Conservation (phyloP, 371 early-diverging fungal genomes). For the Mucor plumbeus region DNA sequence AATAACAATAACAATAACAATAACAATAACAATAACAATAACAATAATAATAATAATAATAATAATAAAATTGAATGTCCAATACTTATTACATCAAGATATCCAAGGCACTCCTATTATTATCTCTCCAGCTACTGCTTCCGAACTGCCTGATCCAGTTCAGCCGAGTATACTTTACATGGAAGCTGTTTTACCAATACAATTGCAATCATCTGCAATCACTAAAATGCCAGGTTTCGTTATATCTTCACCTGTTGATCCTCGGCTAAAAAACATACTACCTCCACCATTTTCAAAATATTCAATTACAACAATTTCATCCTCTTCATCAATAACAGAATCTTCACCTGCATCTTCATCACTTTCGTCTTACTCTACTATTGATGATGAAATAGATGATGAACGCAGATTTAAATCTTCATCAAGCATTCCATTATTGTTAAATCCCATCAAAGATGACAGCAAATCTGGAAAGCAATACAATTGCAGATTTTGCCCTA, state of each 20-base stretch:
- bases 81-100: neutral
- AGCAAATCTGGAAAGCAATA: conserved; percentile 16
- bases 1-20: no score
- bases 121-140: conserved; percentile 1
- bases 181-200: conserved; percentile 7
- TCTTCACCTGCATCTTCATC: neutral
- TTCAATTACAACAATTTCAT: neutral
- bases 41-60: no score
- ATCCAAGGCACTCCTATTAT: neutral
- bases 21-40: no score
- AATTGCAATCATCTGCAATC: neutral
- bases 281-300: conserved; percentile 6
- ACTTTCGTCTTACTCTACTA: neutral
- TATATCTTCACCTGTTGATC: neutral
- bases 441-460: neutral
- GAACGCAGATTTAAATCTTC: neutral
- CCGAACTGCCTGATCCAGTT: neutral
- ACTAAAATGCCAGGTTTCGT: neutral
- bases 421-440: neutral
- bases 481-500: conserved; percentile 63
- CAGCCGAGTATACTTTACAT: conserved; percentile 16
- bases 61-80: no score
- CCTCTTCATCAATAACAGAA: neutral
- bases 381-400: neutral
- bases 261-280: neutral